Base-by-base conservation (phyloP, 495 filamentous ascomycete genomes). In the Aspergillus cavernicola region DNA sequence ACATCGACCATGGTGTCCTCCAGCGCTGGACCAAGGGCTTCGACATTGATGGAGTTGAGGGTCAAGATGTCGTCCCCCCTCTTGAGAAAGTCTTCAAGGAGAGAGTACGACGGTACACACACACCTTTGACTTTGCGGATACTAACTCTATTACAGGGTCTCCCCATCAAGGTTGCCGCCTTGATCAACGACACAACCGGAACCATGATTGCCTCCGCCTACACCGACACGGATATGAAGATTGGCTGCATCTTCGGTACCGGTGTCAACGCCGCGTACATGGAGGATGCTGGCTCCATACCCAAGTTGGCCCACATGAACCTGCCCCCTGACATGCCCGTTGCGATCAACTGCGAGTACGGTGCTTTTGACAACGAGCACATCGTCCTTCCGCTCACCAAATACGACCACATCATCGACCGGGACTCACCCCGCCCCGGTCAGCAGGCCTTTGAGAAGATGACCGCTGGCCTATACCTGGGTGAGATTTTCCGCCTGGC, bases 11-110 rank as follows among this genome's bases (percentile, higher is more conserved):
- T 65, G 93, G 93, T 60, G 78, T 97, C 36, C 78, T 98, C 55
- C 93, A 98, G 69, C 85, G 95, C 54, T 98, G 93, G 93, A 98
- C 93, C 53, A 98, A 98, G 78, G 93, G 93, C 3, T 98, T 98
- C 66, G 95, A 98, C 63, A 97, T 98, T 68, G 82, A 86, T 36
- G 95, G 93, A 28, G 93, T 98, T 33, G 93, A 98, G 74, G 93
- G 93, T 38, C 69, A 89, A 11, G 93, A 98, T 67, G 91, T 98
- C 15, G 92, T 97, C 35, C 92, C 93, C 46, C 86, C 91, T 65
- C 88, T 98, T 55, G 89, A 97, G 72, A 81, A 78, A 35, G 90
- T 91, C 24, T 72, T 98, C 37, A 80, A 81, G 48, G 86, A 86
- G 69, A 78, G 89, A 57, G 89, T 90, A 78, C 60, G 82, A 56